phyloP scores from a whole-genome alignment of 1,139 yeast genomes.

The Hansenula lynferdii region DNA sequence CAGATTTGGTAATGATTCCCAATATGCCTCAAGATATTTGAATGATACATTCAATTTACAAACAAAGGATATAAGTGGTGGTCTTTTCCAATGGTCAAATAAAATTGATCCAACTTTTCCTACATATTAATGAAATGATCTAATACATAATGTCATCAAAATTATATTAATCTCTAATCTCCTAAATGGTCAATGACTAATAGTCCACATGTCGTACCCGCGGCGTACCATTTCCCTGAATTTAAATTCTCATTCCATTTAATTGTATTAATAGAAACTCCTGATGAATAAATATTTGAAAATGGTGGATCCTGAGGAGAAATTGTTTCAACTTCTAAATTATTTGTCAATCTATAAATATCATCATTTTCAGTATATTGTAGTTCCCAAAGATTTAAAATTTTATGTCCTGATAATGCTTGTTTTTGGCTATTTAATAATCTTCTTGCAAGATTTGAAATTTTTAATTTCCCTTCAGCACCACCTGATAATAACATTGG shows the following conservation, averaged over 20 bases:
- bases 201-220: conserved; percentile 64
- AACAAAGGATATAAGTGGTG: conserved; percentile 70
- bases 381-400: conserved; percentile 31
- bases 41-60: conserved; percentile 42
- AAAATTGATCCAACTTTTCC: conserved; percentile 63
- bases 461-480: conserved; percentile 50
- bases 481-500: conserved; percentile 62
- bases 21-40: conserved; percentile 60
- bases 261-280: conserved; percentile 46
- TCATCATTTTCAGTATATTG: conserved; percentile 31
- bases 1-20: conserved; percentile 90
- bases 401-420: conserved; percentile 25
- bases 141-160: too few species aligned
- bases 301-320: conserved; percentile 22
- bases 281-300: conserved; percentile 43
- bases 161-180: not conserved
- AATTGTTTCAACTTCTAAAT: conserved; percentile 24
- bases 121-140: conserved; percentile 45
- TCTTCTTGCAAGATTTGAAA: conserved; percentile 38
- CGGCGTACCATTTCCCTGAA: conserved; percentile 58
- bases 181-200: conserved; percentile 35
- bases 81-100: conserved; percentile 66
- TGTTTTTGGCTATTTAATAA: conserved; percentile 36
- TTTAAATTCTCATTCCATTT: conserved; percentile 56
- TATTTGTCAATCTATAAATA: conserved; percentile 33